Evolutionary conservation across 2,329 filamentous ascomycete genomes (phyloP), one percentile per base, ranked within the genome.

Genomic region (Calycina herbarum): DNA sequence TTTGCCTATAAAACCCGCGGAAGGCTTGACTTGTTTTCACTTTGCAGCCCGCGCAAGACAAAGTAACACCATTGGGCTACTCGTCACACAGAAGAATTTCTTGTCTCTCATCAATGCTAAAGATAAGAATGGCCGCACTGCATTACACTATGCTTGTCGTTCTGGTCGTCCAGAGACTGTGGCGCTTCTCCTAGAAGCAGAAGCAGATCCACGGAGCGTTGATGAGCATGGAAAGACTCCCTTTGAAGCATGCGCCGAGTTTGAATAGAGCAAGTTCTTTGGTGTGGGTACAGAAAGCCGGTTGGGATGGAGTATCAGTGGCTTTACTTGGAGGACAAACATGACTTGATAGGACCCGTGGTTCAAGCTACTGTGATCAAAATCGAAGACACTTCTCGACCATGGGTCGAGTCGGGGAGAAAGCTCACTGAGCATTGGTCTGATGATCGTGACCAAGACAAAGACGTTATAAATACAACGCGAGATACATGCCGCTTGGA

Each of bases 31-130:
- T 29, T n/a, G 5, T 48, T 20, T 61, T 15, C 59, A 61, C n/a
- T 17, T 54, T n/a, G 24, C 59, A n/a, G 48, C 40, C 54, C 59
- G 59, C 11, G 59, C 42, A 31, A 40, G 59, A n/a, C n/a, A 54
- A 54, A 54, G 59, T 61, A 31, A n/a, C n/a, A 33, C 31, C 38
- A 42, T 61, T 33, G 24, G 29, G 4, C 35, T 54, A 29, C 20
- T 31, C 15, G n/a, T 42, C 33, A 42, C 38, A 60, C 15, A 20
- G 38, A 29, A 42, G 58, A 42, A 42, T 31, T 48, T 2, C 33
- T 8, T 42, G 42, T 60, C 38, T 15, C 20, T 35, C 2, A 27
- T 60, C 38, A 35, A 61, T 2, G n/a, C 3, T 7, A 7, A 54
- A 20, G 42, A 61, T 20, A 17, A 27, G 5, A 51, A n/a, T 54